These are phyloP conservation scores for Pisolithus tinctorius DNA, from an alignment of 768 basidiomycete genomes.

Conservation along the genomic window DNA sequence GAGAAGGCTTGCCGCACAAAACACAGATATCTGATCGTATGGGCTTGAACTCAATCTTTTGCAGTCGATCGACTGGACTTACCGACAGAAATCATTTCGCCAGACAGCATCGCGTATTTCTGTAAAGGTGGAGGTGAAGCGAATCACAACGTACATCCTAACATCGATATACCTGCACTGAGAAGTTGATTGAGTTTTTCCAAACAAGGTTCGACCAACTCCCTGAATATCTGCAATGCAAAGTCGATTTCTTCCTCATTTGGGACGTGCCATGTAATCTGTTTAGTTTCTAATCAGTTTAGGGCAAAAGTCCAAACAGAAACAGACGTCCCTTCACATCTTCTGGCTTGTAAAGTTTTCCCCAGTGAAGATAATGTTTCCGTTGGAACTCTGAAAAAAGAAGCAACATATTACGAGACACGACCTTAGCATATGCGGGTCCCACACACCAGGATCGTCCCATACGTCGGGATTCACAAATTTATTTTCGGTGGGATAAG, in stretches of 20 bases:
- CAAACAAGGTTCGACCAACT: conserved; percentile 59
- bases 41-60: too few relatives aligned
- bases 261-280: conserved; percentile 14
- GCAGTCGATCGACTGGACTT: conserved; percentile 11
- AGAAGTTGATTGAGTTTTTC: conserved; percentile 62
- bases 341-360: conserved; percentile 64
- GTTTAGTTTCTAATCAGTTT: conserved; percentile 44
- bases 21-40: conserved; percentile 48
- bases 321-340: conserved; percentile 64
- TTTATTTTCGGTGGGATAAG: conserved; percentile 71
- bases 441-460: conserved; percentile 58
- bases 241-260: conserved; percentile 64
- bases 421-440: not conserved
- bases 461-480: conserved; percentile 83
- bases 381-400: not conserved
- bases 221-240: conserved; percentile 69
- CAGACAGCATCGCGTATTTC: conserved; percentile 56
- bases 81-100: conserved; percentile 85
- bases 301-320: conserved; percentile 8
- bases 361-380: conserved; percentile 50
- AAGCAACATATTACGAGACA: not conserved
- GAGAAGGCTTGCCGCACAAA: conserved; percentile 71
- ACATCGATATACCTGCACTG: conserved; percentile 18
- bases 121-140: conserved; percentile 17
- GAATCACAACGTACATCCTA: not conserved